Conservation (phyloP, 2,329 filamentous ascomycete genomes). For the Pezizomycotina sp. region DNA sequence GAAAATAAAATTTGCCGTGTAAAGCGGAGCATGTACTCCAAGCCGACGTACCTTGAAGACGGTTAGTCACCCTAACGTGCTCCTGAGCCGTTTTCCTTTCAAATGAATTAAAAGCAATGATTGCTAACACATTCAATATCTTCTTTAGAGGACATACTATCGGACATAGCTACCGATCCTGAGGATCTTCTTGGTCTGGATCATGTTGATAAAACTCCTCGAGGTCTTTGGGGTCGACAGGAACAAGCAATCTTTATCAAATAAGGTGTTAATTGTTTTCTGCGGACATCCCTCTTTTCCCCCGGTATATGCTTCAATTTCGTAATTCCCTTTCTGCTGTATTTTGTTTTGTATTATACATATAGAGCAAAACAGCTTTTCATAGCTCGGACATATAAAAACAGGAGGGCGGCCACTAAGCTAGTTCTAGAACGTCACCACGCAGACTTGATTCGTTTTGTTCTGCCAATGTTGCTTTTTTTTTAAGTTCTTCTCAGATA, state of each 20-base stretch:
- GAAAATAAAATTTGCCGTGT: slow-evolving; percentile 94
- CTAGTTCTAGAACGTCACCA: not conserved
- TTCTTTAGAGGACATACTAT: slow-evolving; percentile 42
- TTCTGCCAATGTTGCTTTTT: too few relatives aligned
- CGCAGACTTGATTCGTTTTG: not conserved
- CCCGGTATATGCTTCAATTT: not conserved
- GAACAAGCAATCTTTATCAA: slow-evolving; percentile 25
- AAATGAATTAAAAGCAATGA: not conserved
- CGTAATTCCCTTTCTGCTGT: not conserved
- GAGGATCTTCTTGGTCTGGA: slow-evolving; percentile 51
- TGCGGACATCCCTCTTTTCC: not conserved
- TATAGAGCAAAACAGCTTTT: not conserved
- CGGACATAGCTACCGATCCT: slow-evolving; percentile 36
- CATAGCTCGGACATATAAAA: not conserved
- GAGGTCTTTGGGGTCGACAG: slow-evolving; percentile 22
- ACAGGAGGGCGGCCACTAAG: not conserved
- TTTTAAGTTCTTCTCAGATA: too few relatives aligned
- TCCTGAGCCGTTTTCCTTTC: not conserved
- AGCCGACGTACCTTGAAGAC: slow-evolving; percentile 69
- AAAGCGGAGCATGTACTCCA: slow-evolving; percentile 52
- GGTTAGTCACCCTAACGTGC: slow-evolving; percentile 40
- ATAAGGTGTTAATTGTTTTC: slow-evolving; percentile 9
- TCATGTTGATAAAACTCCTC: slow-evolving; percentile 42
- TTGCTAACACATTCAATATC: slow-evolving; percentile 20
- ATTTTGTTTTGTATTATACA: not conserved